Evolutionary conservation across 257 asterid genomes (phyloP), one percentile per base, ranked within the genome.

Genomic region (Cinchona pubescens): DNA sequence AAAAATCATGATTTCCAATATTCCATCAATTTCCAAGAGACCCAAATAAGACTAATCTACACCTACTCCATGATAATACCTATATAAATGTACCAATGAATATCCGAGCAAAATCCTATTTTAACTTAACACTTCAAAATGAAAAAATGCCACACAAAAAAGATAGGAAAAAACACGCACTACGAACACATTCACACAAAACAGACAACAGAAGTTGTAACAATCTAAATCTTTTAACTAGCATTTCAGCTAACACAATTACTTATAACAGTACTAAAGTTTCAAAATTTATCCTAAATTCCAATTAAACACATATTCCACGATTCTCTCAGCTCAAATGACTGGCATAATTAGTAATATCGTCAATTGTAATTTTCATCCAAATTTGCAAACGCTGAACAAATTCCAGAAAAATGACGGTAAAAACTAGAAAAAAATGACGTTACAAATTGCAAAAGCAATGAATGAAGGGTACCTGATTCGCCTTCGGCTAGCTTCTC

Each of bases 401-500:
- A 40, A 2, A 40, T 40, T 7, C 45, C 5, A 5, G 45, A 40
- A 40, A 40, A 40, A 40, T 4, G 63, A 58, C 23, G n/a, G n/a
- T 8, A 18, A 3, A 19, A 53, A 3, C 29, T 8, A 19, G 29
- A 53, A 53, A 56, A 1, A 55, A 23, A 19, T 19, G 14, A 18
- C 7, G 53, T 38, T 11, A 35, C n/a, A 58, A 25, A 13, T 15
- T 5, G 43, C 68, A 55, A 27, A n/a, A 66, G 23, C 5, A 40
- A 68, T 13, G 15, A 25, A 13, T n/a, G n/a, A n/a, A 13, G 32
- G 62, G 7, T 45, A 94, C 98, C 98, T 81, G 92, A 76, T 84
- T 92, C 99, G 46, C 99, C 99, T 87, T 94, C 99, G 15, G 98
- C 99, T 53, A 94, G 88, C 87, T 94, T 94, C 86, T 92, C 99